Base-by-base conservation (phyloP, 768 basidiomycete genomes). In the Sistotremastrum niveocremeum region DNA sequence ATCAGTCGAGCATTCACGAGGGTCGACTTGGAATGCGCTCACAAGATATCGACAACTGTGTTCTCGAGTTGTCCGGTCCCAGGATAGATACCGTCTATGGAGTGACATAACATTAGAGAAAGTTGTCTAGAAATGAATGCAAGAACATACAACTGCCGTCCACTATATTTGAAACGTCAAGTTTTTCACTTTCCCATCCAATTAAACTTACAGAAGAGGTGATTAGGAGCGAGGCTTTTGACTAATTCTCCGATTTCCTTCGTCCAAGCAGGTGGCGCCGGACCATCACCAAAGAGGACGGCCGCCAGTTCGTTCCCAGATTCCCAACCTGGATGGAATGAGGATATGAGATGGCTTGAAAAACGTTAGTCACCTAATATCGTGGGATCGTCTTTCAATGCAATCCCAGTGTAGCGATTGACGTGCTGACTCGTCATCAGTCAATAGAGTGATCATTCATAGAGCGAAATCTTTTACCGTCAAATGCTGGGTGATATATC, bases 261-360 rank as follows among this genome's bases (percentile, higher is more conserved):
- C 4, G 57, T 60, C 59, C 59, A 60, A 5, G 42, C 34, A 10
- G 55, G 45, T 6, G 57, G 57, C 5, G 57, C 55, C 6, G 57
- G 55, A 8, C 57, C 57, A 12, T 55, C 57, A 11, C 49, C 44
- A 47, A 55, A 56, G 40, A 53, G 53, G 39, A 47, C 50, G 6
- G 52, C 57, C 34, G 52, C 47, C 31, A 58, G 53, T 41, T 60
- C 59, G 46, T 60, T 60, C 9, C 59, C 59, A 6, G 59, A 54
- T 35, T 60, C 59, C 57, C 57, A 60, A 12, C 52, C 51, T 47
- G 32, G 36, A 38, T 38, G 6, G 28, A 42, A 31, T 29, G 9
- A 34, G 12, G 10, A 8, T 30, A 31, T 12, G 41, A 33, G 32
- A 31, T 34, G 3, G n/a, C 12, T 12, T 30, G 4, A 34, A 7